Evolutionary conservation across 805 yeast species (phyloP).

Genomic region (Torulaspora delbrueckii): DNA sequence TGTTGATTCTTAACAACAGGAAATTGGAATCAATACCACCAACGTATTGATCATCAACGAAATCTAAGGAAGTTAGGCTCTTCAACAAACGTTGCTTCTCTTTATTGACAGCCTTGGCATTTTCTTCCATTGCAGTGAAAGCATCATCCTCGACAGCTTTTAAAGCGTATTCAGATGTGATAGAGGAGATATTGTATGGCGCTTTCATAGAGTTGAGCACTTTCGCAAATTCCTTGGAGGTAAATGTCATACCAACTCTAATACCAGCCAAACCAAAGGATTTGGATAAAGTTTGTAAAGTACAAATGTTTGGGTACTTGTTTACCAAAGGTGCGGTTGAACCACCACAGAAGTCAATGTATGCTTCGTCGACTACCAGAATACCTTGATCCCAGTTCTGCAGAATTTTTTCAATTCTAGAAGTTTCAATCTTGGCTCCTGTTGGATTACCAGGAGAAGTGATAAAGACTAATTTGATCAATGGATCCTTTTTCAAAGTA

Average conservation of each 20-base stretch:
- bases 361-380: slow-evolving; percentile 90
- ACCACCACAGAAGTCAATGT: slow-evolving; percentile 79
- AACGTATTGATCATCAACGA: slow-evolving; percentile 60
- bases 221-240: slow-evolving; percentile 53
- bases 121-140: slow-evolving; percentile 52
- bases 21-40: slow-evolving; percentile 90
- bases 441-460: slow-evolving; percentile 99
- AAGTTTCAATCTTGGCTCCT: slow-evolving; percentile 53
- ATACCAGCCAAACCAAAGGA: slow-evolving; percentile 96
- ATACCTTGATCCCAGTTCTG: slow-evolving; percentile 62
- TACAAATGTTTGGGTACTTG: slow-evolving; percentile 76
- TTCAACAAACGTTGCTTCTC: slow-evolving; percentile 55
- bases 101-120: slow-evolving; percentile 44
- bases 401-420: slow-evolving; percentile 46
- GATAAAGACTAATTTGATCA: slow-evolving; percentile 70
- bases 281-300: slow-evolving; percentile 87
- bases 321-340: slow-evolving; percentile 76
- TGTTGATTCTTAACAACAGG: slow-evolving; percentile 65
- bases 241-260: slow-evolving; percentile 76
- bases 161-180: slow-evolving; percentile 69
- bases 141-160: slow-evolving; percentile 64
- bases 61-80: slow-evolving; percentile 50
- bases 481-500: slow-evolving; percentile 49
- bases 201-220: slow-evolving; percentile 88
- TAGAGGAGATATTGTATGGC: slow-evolving; percentile 86